Evolutionary conservation across 495 filamentous ascomycete genomes (phyloP), one percentile per base, ranked within the genome.

Genomic region (Niebla homalea): DNA sequence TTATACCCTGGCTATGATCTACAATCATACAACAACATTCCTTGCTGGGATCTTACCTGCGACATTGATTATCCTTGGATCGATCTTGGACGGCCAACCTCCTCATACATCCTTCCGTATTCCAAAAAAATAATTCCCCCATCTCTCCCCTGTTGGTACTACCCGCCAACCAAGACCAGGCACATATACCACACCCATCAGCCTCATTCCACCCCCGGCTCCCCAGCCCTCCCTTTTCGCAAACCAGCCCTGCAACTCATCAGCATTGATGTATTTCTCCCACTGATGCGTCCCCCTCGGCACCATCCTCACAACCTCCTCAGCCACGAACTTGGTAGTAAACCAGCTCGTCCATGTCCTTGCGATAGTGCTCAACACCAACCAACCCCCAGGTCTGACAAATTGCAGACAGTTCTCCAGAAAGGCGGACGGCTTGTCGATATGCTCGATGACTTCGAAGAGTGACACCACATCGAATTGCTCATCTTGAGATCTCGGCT

Each of bases 111-210:
- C 72, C 67, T 71, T 93, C 65, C 82, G 79, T 26, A 93, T 78
- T 36, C 78, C 92, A 67, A 95, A 93, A 66, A 98, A 97, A 65
- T 98, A 98, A 67, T 98, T 98, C 32, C 92, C 92, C 66, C 85
- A 78, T 62, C 76, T 80, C 71, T 98, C 92, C 45, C 85, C 83
- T 8, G 85, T 85, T 15, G 51, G 60, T 2, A 95, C 84, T 67
- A 87, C 80, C 70, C 72, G 90, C 92, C 92, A 98, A 39, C 92
- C 92, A 36, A 92, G 45, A 1, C 87, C 89, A 14, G 92, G 92
- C 43, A 96, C 75, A 72, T 92, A 98, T 21, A 93, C 70, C 22
- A 90, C 85, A 0, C 92, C 92, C 84, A 90, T 76, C n/a, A 72
- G 74, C 59, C 70, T 43, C 59, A 73, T 35, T 60, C 72, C 57